Evolutionary conservation across 495 filamentous ascomycete species (phyloP).

Genomic region (Penicillium simplicissimum): DNA sequence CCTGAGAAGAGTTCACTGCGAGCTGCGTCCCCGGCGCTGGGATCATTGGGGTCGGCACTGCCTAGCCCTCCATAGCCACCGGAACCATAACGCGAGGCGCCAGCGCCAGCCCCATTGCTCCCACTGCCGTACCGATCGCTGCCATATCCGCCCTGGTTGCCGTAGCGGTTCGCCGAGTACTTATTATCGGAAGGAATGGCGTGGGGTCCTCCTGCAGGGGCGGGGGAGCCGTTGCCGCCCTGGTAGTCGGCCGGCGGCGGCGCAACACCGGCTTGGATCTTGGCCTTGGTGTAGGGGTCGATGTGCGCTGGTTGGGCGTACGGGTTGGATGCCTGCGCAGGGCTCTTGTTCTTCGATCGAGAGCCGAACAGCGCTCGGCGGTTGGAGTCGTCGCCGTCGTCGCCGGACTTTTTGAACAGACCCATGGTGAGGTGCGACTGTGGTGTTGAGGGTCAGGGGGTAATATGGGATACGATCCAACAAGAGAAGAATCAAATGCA

Average conservation of each 20-base stretch:
- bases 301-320: slow-evolving; percentile 64
- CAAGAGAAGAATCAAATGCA: not conserved
- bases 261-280: slow-evolving; percentile 48
- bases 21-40: slow-evolving; percentile 50
- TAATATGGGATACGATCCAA: not conserved
- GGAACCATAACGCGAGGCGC: slow-evolving; percentile 50
- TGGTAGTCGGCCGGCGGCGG: slow-evolving; percentile 41
- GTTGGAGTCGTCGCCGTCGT: slow-evolving; percentile 57
- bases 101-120: slow-evolving; percentile 29
- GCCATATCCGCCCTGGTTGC: slow-evolving; percentile 65
- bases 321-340: slow-evolving; percentile 56
- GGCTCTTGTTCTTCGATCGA: slow-evolving; percentile 60
- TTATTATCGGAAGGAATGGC: slow-evolving; percentile 51
- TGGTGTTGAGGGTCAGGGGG: not conserved
- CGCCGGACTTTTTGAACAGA: slow-evolving; percentile 64
- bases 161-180: slow-evolving; percentile 58
- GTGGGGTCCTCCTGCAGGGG: slow-evolving; percentile 27
- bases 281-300: slow-evolving; percentile 66
- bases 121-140: slow-evolving; percentile 57
- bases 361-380: slow-evolving; percentile 61
- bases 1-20: slow-evolving; percentile 67
- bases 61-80: slow-evolving; percentile 78
- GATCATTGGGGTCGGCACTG: slow-evolving; percentile 53
- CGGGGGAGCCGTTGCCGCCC: slow-evolving; percentile 30
- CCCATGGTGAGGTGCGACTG: slow-evolving; percentile 51